Conservation (phyloP, 176 grass and related monocot species). For the Tillandsia fasciculata region DNA sequence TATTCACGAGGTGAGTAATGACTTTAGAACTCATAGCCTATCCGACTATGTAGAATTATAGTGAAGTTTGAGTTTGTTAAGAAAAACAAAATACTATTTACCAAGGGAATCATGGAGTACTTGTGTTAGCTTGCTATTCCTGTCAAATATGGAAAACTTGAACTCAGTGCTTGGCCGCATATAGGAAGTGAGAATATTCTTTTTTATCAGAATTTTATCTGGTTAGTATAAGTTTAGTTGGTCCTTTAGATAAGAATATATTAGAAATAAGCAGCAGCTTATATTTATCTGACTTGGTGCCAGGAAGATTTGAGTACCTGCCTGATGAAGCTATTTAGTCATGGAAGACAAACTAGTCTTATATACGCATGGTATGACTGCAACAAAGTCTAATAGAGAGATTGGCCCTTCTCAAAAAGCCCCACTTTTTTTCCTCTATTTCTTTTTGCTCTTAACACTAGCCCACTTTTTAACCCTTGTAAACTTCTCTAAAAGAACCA, state of each 20-base stretch:
- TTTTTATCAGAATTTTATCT: background rate
- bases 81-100: slow-evolving; percentile 27
- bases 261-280: background rate
- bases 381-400: background rate
- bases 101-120: slow-evolving; percentile 89
- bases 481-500: background rate
- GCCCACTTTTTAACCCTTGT: too few relatives aligned
- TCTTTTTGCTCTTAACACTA: too few relatives aligned
- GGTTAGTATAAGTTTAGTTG: background rate
- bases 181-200: background rate
- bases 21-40: slow-evolving; percentile 5
- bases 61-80: slow-evolving; percentile 7
- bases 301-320: background rate
- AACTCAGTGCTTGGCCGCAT: background rate
- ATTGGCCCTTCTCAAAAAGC: background rate
- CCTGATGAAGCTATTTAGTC: background rate
- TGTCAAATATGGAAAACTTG: slow-evolving; percentile 29
- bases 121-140: slow-evolving; percentile 99
- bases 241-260: background rate
- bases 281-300: background rate
- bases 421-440: too few relatives aligned
- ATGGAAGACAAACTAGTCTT: background rate
- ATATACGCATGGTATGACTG: background rate
- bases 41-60: slow-evolving; percentile 20
- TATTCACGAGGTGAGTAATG: slow-evolving; percentile 21